Conservation (phyloP, 345 rosid genomes). For the Turnera subulata region DNA sequence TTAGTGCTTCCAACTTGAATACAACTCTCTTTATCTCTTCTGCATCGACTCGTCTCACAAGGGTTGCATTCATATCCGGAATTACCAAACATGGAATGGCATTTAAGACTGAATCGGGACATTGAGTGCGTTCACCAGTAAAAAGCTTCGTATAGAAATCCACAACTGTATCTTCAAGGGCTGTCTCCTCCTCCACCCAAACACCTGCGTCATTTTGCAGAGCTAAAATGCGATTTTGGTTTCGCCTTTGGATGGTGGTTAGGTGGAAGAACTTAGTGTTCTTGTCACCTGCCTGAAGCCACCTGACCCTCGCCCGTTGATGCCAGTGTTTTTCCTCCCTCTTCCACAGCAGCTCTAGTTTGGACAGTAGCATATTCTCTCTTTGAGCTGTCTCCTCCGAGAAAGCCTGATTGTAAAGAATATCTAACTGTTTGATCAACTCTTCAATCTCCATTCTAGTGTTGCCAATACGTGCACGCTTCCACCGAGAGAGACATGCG, state of each 20-base stretch:
- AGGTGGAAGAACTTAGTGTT: not conserved
- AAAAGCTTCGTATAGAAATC: not conserved
- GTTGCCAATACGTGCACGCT: too few species aligned
- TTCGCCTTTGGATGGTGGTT: not conserved
- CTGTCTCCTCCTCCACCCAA: not conserved
- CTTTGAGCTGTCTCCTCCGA: too few species aligned
- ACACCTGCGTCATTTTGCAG: not conserved
- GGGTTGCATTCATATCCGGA: not conserved
- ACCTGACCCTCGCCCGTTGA: not conserved
- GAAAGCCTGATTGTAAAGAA: too few species aligned
- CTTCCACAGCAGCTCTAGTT: too few species aligned
- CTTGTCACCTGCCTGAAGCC: not conserved
- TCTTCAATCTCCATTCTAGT: too few species aligned
- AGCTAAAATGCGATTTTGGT: not conserved
- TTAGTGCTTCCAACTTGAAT: not conserved
- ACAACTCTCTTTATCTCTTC: not conserved
- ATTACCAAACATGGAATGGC: not conserved
- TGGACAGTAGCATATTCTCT: too few species aligned
- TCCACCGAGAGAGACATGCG: too few species aligned
- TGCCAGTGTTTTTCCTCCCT: too few species aligned
- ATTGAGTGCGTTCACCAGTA: not conserved
- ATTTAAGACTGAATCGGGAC: not conserved
- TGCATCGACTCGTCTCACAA: not conserved
- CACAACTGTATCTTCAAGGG: not conserved
- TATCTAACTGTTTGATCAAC: too few species aligned